These are phyloP conservation scores for Symbiotaphrina buchneri DNA, from an alignment of 495 filamentous ascomycete species.

Conservation along the genomic window DNA sequence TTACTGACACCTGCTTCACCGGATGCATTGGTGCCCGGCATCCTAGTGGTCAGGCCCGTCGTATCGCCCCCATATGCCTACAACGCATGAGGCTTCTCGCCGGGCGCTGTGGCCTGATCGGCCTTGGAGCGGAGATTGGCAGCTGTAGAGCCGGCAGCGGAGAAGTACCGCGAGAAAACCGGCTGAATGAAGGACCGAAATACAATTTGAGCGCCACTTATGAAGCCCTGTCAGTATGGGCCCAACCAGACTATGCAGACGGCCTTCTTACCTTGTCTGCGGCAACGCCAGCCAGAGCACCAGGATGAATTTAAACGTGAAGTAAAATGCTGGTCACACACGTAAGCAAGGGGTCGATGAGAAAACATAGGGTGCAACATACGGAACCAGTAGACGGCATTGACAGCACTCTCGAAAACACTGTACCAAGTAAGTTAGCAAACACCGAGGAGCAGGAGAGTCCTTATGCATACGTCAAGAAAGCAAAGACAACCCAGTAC, in stretches of 20 bases:
- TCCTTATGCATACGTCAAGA: slow-evolving; percentile 42
- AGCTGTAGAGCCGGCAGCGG: slow-evolving; percentile 45
- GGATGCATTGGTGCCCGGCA: too few species aligned
- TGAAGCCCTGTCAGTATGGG: slow-evolving; percentile 9
- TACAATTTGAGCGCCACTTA: slow-evolving; percentile 80
- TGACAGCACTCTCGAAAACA: slow-evolving; percentile 79
- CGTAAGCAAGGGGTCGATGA: not conserved
- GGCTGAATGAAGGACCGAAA: slow-evolving; percentile 93
- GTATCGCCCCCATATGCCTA: too few species aligned
- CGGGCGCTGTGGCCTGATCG: slow-evolving; percentile 17
- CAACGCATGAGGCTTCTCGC: slow-evolving; percentile 3
- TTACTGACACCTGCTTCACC: too few species aligned
- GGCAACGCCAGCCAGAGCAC: slow-evolving; percentile 95
- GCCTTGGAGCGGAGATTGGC: slow-evolving; percentile 80
- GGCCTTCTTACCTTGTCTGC: slow-evolving; percentile 50
- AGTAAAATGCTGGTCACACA: slow-evolving; percentile 62
- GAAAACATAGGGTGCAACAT: slow-evolving; percentile 8
- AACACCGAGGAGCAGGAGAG: slow-evolving; percentile 3
- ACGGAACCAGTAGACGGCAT: slow-evolving; percentile 96
- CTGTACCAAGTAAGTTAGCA: slow-evolving; percentile 13
- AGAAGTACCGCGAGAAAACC: slow-evolving; percentile 78
- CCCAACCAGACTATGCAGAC: not conserved
- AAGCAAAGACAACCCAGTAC: slow-evolving; percentile 96
- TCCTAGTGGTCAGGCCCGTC: too few species aligned
- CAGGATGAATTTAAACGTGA: slow-evolving; percentile 96